Evolutionary conservation across 2,329 filamentous ascomycete genomes (phyloP), one percentile per base, ranked within the genome.

Genomic region (Penicillium sp.): DNA sequence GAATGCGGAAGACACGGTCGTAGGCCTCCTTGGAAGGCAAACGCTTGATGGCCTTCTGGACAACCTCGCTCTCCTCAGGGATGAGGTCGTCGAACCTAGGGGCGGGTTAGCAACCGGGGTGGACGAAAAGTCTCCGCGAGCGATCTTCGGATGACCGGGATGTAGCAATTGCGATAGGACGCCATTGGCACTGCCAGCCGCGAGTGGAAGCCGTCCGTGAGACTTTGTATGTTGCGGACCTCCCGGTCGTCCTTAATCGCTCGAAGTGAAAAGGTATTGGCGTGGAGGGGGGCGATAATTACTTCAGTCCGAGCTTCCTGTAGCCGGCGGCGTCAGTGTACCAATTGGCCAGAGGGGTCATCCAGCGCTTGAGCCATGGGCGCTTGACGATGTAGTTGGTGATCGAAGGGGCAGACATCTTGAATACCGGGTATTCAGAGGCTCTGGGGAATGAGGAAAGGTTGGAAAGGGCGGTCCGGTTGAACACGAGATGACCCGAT

Each of bases 1-100:
- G 90, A 78, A 99, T 86, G 73, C 94, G 92, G 88, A 92, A 99
- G 75, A 97, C 86, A 76, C 94, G 93, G 82, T 99, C 94, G 81
- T 97, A 97, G 70, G 88, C 84, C 75, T 94, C 90, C 82, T 95
- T 90, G 70, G 90, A 84, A 55, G 89, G 85, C 60, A 99, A 89
- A 75, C 94, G 91, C 84, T 90, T 89, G 72, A 99, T 85, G 61
- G 94, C 94, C 68, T 88, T 84, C 77, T 94, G 88, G 70, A 96
- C 91, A 55, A 82, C 79, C 69, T 94, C 89, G 82, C 84, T 89
- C 81, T 99, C 94, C 79, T 99, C 94, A 74, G 89, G 86, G 75
- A 97, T 89, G 75, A 99, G 80, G 76, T 99, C 94, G 79, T 99
- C 94, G 83, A 88, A 87, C 78, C 94, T 97, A 74, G 67, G 62